Percentiles rank a stretch among this genome's conserved stretches.
Conservation (phyloP, 352 stramenopile genomes). For the Globisporangium megalacanthum region DNA sequence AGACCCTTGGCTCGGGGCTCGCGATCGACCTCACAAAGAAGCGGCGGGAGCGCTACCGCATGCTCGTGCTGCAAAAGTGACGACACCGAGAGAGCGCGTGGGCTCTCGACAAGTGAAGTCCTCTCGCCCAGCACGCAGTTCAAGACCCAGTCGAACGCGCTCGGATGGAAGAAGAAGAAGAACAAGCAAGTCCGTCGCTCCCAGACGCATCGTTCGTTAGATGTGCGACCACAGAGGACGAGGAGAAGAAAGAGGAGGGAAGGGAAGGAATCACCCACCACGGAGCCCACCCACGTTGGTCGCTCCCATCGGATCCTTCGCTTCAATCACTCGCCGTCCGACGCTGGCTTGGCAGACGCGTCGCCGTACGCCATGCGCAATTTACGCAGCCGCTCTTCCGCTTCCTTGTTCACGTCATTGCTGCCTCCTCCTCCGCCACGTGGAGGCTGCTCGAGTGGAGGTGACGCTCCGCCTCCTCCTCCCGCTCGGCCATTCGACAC, state of each 20-base stretch:
- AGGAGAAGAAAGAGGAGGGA: no score
- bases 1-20: constrained; percentile 43
- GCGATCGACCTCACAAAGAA: constrained; percentile 60
- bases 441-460: neutral
- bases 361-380: constrained; percentile 81
- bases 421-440: constrained; percentile 1
- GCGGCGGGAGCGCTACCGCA: constrained; percentile 55
- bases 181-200: neutral
- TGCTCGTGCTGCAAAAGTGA: constrained; percentile 67
- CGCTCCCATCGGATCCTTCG: neutral
- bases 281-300: neutral
- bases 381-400: constrained; percentile 61
- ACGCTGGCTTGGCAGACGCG: constrained; percentile 34
- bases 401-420: constrained; percentile 25
- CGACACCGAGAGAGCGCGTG: neutral
- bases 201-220: neutral
- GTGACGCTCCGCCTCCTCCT: neutral
- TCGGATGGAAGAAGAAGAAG: neutral
- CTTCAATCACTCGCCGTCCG: constrained; percentile 11
- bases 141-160: neutral
- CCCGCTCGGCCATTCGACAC: constrained; percentile 19
- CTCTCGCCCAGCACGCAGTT: neutral
- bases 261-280: neutral
- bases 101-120: no score
- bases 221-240: neutral